phyloP scores from a whole-genome alignment of 2,329 filamentous ascomycete species.

The Talaromyces sp. region DNA sequence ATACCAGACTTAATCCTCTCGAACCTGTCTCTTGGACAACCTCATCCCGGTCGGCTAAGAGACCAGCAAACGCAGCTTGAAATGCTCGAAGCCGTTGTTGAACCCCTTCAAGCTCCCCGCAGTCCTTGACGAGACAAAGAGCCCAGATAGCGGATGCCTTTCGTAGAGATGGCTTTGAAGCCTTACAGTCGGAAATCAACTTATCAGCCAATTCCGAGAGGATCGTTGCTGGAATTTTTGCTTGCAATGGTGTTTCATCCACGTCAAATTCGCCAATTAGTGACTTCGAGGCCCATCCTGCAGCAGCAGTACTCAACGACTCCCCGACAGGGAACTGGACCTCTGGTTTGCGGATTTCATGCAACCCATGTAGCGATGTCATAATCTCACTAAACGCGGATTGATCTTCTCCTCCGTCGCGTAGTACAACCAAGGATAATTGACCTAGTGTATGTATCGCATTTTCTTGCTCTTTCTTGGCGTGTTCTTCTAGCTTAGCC shows the following conservation, averaged over 20 bases:
- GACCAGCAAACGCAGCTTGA: constrained; percentile 80
- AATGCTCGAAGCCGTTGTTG: constrained; percentile 70
- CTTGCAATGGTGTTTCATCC: constrained; percentile 48
- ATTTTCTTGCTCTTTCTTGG: constrained; percentile 74
- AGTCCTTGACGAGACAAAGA: constrained; percentile 84
- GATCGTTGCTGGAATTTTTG: constrained; percentile 33
- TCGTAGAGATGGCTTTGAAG: constrained; percentile 80
- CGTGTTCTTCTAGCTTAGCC: constrained; percentile 59
- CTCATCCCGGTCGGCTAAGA: constrained; percentile 83
- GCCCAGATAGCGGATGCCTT: constrained; percentile 96
- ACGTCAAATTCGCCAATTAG: constrained; percentile 73
- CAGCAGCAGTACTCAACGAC: constrained; percentile 70
- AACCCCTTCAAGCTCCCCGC: constrained; percentile 69
- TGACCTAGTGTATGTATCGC: constrained; percentile 77
- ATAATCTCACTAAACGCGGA: constrained; percentile 49
- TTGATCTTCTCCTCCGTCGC: constrained; percentile 29
- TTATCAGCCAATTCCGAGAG: constrained; percentile 61
- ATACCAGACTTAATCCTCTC: constrained; percentile 82
- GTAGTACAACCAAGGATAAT: constrained; percentile 55
- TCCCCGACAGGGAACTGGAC: constrained; percentile 88
- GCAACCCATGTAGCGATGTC: constrained; percentile 65
- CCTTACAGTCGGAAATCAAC: constrained; percentile 69
- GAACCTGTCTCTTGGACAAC: constrained; percentile 94
- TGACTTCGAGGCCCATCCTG: constrained; percentile 77
- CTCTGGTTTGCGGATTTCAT: constrained; percentile 80